Evolutionary conservation across 345 rosid species (phyloP).

Genomic region (Gossypium rotundifolium): DNA sequence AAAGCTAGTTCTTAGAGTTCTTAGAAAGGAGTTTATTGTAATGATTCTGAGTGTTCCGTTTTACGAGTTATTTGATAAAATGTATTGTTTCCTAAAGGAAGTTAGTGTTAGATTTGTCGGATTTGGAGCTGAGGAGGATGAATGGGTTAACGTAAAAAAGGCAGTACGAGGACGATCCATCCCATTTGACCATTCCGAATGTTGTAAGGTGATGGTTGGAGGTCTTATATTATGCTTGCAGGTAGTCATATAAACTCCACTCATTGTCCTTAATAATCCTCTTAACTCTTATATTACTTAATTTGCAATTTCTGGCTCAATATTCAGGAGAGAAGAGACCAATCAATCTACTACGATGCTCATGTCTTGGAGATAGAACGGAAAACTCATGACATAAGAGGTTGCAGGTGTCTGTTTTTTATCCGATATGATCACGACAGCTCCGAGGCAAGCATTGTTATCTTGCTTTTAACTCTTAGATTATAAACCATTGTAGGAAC

Average conservation of each 20-base stretch:
- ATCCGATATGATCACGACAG: constrained; percentile 51
- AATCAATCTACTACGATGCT: constrained; percentile 59
- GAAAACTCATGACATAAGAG: constrained; percentile 63
- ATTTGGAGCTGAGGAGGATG: constrained; percentile 72
- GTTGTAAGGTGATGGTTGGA: constrained; percentile 47
- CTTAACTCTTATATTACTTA: background rate
- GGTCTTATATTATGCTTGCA: constrained; percentile 61
- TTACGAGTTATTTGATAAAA: constrained; percentile 16
- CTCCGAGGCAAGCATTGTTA: constrained; percentile 33
- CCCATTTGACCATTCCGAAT: constrained; percentile 54
- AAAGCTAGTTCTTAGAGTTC: background rate
- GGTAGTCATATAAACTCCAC: constrained; percentile 24
- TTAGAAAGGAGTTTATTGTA: background rate
- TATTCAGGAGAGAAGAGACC: constrained; percentile 55
- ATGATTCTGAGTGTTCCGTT: background rate
- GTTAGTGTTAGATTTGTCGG: constrained; percentile 65
- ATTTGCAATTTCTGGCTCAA: background rate
- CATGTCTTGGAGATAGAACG: constrained; percentile 44
- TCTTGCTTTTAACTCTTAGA: background rate
- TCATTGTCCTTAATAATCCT: background rate
- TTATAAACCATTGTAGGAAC: background rate
- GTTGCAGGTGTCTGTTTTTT: constrained; percentile 59
- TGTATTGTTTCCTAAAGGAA: constrained; percentile 47
- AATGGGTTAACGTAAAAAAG: constrained; percentile 49
- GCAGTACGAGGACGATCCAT: constrained; percentile 53